Conservation (phyloP, 371 early-diverging fungal species). For the Rhizopus sp. region DNA sequence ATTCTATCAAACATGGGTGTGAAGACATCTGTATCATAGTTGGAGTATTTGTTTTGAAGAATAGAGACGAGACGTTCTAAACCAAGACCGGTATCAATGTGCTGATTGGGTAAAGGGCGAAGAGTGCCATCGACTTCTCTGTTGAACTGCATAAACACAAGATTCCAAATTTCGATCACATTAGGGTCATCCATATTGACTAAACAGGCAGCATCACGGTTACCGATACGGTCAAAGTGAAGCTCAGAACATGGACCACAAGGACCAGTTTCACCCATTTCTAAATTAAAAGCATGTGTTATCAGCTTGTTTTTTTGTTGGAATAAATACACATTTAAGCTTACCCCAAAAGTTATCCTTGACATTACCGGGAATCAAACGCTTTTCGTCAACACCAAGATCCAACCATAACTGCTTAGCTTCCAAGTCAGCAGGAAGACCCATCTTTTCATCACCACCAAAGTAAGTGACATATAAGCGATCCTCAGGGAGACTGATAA, state of each 20-base stretch:
- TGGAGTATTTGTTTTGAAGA: conserved; percentile 95
- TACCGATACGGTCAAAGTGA: conserved; percentile 99
- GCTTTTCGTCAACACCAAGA: conserved; percentile 84
- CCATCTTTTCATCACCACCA: conserved; percentile 87
- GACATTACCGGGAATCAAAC: conserved; percentile 87
- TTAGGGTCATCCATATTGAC: conserved; percentile 99
- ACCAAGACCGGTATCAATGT: conserved; percentile 99
- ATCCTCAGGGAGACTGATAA: conserved; percentile 83
- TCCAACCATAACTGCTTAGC: conserved; percentile 94
- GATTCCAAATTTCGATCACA: conserved; percentile 99
- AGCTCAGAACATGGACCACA: conserved; percentile 99
- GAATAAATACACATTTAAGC: conserved; percentile 2
- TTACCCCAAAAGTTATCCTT: conserved; percentile 99
- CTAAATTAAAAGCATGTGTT: conserved; percentile 32
- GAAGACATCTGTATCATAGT: conserved; percentile 99
- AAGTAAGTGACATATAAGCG: conserved; percentile 99
- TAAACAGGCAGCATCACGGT: conserved; percentile 90
- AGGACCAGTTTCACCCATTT: conserved; percentile 99
- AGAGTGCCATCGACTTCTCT: conserved; percentile 94
- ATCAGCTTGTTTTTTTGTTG: neutral
- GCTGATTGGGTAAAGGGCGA: conserved; percentile 92
- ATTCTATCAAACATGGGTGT: conserved; percentile 85
- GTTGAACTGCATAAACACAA: conserved; percentile 99
- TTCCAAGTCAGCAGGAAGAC: conserved; percentile 90
- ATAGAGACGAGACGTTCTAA: conserved; percentile 98